These are phyloP conservation scores for Paraleonurus japonicus DNA, from an alignment of 257 asterid species.

Conservation along the genomic window DNA sequence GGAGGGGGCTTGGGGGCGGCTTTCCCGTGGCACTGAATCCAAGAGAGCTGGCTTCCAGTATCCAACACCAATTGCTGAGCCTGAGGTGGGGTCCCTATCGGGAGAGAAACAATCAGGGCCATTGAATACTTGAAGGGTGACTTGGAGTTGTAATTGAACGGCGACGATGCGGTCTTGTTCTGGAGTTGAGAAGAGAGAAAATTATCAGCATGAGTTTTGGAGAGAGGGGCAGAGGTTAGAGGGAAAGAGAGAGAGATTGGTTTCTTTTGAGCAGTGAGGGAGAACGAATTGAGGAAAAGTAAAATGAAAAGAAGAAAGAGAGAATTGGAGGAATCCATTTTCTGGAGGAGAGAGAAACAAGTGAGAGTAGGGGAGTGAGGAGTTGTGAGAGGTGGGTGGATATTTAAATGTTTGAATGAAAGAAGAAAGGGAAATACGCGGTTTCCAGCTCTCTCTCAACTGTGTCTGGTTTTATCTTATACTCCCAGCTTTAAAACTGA, in stretches of 20 bases:
- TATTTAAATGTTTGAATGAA: conserved; percentile 15
- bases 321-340: not conserved
- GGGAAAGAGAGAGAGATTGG: conserved; percentile 57
- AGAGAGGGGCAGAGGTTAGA: conserved; percentile 45
- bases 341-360: not conserved
- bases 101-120: conserved; percentile 83
- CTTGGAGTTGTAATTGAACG: conserved; percentile 39
- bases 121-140: conserved; percentile 62
- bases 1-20: conserved; percentile 39
- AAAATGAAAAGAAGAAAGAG: conserved; percentile 27
- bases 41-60: conserved; percentile 92
- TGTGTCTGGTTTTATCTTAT: conserved; percentile 24
- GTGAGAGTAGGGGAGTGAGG: not conserved
- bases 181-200: conserved; percentile 32
- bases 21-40: conserved; percentile 76
- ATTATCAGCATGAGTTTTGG: conserved; percentile 13
- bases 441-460: conserved; percentile 25
- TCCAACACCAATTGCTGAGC: conserved; percentile 73
- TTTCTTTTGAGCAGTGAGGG: conserved; percentile 23
- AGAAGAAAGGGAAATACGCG: conserved; percentile 20
- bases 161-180: conserved; percentile 20
- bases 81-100: conserved; percentile 94
- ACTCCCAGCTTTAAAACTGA: too few species aligned
- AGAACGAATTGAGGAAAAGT: conserved; percentile 18
- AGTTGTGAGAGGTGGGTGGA: conserved; percentile 15